Evolutionary conservation across 192 early-diverging fungal genomes (phyloP).

Genomic region (Rhizophagus clarus): DNA sequence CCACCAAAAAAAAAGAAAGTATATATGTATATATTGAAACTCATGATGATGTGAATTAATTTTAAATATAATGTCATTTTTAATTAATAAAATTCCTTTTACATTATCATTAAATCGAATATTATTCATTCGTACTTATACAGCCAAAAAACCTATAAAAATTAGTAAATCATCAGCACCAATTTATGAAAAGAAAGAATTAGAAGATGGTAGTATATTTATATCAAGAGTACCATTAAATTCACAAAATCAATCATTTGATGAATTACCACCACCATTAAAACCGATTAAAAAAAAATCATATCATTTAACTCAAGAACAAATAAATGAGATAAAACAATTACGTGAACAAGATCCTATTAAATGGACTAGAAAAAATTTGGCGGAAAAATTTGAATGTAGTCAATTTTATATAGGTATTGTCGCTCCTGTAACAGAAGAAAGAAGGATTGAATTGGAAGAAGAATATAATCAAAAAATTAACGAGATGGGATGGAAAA

Average conservation of each 20-base stretch:
- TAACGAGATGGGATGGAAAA: slow-evolving; percentile 12
- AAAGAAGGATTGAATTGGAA: background rate
- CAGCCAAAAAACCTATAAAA: slow-evolving; percentile 14
- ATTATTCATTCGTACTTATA: background rate
- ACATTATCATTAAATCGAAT: background rate
- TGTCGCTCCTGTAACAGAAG: slow-evolving; percentile 31
- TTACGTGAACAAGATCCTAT: slow-evolving; percentile 40
- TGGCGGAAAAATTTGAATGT: slow-evolving; percentile 46
- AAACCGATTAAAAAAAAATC: slow-evolving; percentile 8
- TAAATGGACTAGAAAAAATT: slow-evolving; percentile 39
- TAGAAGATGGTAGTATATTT: slow-evolving; percentile 26
- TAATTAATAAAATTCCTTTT: background rate
- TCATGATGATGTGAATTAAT: background rate
- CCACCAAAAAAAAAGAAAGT: too few species aligned
- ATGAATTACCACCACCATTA: slow-evolving; percentile 25
- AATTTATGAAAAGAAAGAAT: background rate
- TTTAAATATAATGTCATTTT: background rate
- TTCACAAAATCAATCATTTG: background rate
- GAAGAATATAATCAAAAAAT: background rate
- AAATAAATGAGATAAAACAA: slow-evolving; percentile 38
- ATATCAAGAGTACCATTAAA: background rate
- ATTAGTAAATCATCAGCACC: background rate
- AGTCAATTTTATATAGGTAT: slow-evolving; percentile 41
- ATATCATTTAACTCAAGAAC: slow-evolving; percentile 26
- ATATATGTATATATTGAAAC: too few species aligned